A percentile compares a stretch with the other conserved stretches of the same genome.
phyloP scores from a whole-genome alignment of 352 stramenopile species.

The Phytophthora citricola region DNA sequence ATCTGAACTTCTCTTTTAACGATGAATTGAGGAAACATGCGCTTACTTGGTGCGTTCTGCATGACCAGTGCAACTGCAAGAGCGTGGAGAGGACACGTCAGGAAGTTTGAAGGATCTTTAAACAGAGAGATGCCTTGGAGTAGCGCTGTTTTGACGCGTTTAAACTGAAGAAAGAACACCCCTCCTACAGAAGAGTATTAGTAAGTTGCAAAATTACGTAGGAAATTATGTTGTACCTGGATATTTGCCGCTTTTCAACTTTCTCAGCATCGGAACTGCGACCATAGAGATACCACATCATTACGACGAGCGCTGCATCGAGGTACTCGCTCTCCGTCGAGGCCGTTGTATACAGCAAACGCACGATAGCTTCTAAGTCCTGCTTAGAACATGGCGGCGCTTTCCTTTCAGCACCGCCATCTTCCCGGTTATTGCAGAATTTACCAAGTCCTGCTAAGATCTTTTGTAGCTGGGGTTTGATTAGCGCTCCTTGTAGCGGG shows the following conservation, averaged over 20 bases:
- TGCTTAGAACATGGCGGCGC: neutral
- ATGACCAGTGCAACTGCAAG: no score
- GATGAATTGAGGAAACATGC: no score
- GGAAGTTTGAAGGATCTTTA: no score
- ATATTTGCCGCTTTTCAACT: neutral
- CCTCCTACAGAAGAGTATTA: no score
- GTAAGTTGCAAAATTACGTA: no score
- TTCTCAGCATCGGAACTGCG: neutral
- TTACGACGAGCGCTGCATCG: neutral
- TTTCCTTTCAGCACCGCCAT: neutral
- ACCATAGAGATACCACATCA: neutral
- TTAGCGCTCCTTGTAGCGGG: neutral
- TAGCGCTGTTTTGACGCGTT: no score
- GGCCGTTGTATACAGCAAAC: neutral
- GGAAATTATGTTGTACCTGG: neutral
- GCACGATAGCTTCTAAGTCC: neutral
- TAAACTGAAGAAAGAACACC: no score
- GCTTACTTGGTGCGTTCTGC: no score
- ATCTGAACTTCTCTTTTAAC: no score
- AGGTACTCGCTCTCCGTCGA: neutral
- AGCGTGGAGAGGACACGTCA: no score
- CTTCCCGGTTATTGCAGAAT: neutral
- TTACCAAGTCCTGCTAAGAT: neutral
- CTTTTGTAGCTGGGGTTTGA: neutral
- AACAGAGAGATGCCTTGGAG: no score